Evolutionary conservation across 2,329 filamentous ascomycete genomes (phyloP), one percentile per base, ranked within the genome.

Genomic region (Pleoardoris graminearum): DNA sequence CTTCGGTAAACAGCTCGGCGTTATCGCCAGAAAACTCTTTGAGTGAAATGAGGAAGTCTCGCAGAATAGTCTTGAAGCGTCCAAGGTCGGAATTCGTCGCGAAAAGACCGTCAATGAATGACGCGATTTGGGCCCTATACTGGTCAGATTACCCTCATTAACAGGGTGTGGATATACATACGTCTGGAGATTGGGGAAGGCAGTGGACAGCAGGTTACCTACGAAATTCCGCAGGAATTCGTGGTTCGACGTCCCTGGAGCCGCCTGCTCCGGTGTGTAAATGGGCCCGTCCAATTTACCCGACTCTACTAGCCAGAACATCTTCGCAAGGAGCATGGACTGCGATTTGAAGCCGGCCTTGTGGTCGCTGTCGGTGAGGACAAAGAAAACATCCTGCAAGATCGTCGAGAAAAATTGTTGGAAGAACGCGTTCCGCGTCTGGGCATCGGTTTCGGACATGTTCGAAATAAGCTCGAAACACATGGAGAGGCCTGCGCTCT

Each of bases 281-380:
- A 99, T 90, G 0, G 93, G 93, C 4, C 92, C 91, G 68, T 91
- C 87, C 52, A 99, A 91, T 82, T 96, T 97, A 49, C 91, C 88
- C 23, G 85, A 81, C 62, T 92, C 85, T n/a, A 97, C 86, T 51
- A 97, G 91, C 80, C 92, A 95, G 78, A 99, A 96, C 83, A 99
- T 92, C 68, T 92, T 89, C 66, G 94, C 91, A 55, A 99, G 79
- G 43, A 99, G 80, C 84, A 94, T 88, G 3, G 92, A 92, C 77
- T 99, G 94, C 7, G 92, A 94, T 81, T 99, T 99, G 81, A 99
- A 99, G 0, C 94, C 94, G 55, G 94, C 94, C 80, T 99, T 99
- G 82, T 99, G 94, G 66, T 99, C 94, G 55, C 89, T 93, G 70
- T 99, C 94, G 0, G 94, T 97, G 46, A 99, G 83, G 36, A 99